Conservation (phyloP, 192 early-diverging fungal species). For the Chytriomyces sp. region DNA sequence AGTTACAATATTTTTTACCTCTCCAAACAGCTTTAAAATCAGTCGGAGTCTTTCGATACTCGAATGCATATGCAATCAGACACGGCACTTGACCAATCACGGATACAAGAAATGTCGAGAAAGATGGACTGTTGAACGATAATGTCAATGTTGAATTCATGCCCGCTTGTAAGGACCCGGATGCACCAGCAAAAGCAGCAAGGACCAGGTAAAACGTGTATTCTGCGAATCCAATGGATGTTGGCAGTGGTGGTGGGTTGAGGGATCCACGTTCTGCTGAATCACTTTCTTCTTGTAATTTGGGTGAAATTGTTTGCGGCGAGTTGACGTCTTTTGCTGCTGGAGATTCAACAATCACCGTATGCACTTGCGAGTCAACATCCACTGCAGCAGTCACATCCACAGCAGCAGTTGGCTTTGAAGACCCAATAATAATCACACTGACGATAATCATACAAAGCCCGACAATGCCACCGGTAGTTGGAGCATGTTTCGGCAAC, state of each 20-base stretch:
- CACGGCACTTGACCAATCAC: not conserved
- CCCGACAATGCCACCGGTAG: not conserved
- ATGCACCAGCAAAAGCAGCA: not conserved
- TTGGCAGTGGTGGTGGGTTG: not conserved
- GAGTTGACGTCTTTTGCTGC: not conserved
- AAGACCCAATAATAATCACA: not conserved
- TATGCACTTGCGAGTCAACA: not conserved
- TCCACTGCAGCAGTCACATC: not conserved
- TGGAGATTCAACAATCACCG: not conserved
- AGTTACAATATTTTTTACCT: too few species aligned
- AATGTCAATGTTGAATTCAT: not conserved
- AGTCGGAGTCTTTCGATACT: slow-evolving; percentile 2
- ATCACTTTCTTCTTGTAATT: too few species aligned
- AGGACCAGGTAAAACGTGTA: not conserved
- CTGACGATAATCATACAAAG: not conserved
- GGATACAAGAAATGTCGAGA: not conserved
- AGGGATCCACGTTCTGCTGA: too few species aligned
- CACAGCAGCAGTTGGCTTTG: not conserved
- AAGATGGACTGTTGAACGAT: not conserved
- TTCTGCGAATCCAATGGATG: not conserved
- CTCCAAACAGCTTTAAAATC: not conserved
- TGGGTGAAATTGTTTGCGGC: too few species aligned
- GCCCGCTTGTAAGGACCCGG: not conserved
- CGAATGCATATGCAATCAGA: not conserved
- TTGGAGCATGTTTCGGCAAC: not conserved